Evolutionary conservation across 1,284 basidiomycete genomes (phyloP).

Genomic region (Ustilago shanxiensis): DNA sequence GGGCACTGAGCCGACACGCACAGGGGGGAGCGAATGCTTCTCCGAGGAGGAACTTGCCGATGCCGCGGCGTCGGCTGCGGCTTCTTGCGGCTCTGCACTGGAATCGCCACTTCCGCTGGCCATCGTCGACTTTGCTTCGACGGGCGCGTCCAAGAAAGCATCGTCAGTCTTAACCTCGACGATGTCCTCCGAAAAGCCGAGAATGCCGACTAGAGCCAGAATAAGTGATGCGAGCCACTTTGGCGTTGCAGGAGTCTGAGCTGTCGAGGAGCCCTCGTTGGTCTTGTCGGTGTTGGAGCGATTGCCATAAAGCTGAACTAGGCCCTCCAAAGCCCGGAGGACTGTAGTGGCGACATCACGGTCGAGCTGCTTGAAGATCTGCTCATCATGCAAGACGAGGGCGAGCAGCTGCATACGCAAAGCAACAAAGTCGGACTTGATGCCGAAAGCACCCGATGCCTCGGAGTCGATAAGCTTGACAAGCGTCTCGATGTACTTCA

Average conservation of each 20-base stretch:
- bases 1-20: slow-evolving; percentile 21
- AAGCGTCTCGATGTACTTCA: slow-evolving; percentile 34
- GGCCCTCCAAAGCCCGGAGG: slow-evolving; percentile 33
- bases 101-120: neutral
- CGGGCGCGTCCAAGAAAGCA: slow-evolving; percentile 26
- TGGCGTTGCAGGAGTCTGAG: slow-evolving; percentile 12
- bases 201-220: slow-evolving; percentile 71
- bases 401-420: slow-evolving; percentile 88
- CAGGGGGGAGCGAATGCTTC: slow-evolving; percentile 19
- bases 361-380: slow-evolving; percentile 76
- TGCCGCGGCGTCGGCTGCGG: neutral
- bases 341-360: slow-evolving; percentile 71
- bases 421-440: slow-evolving; percentile 72
- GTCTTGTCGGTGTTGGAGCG: slow-evolving; percentile 53
- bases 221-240: slow-evolving; percentile 53
- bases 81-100: neutral
- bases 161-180: slow-evolving; percentile 73
- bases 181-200: slow-evolving; percentile 82
- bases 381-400: slow-evolving; percentile 81
- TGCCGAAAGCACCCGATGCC: slow-evolving; percentile 29
- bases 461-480: slow-evolving; percentile 42
- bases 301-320: slow-evolving; percentile 33
- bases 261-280: neutral
- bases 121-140: neutral
- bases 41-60: neutral